Base-by-base conservation (phyloP, 495 filamentous ascomycete genomes). In the Hypomontagnella submonticulosa region DNA sequence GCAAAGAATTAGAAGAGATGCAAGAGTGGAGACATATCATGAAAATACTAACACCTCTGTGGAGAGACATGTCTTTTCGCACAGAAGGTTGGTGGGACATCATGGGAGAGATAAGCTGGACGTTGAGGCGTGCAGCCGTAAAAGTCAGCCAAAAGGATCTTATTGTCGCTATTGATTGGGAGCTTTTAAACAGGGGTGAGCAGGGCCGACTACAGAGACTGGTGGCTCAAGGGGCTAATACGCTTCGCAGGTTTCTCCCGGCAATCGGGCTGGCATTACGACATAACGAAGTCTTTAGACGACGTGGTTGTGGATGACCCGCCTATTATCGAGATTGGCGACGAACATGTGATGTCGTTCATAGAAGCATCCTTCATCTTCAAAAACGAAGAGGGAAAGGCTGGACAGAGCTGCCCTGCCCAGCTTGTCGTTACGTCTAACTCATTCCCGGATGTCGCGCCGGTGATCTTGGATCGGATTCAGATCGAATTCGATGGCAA, bases 151-250 rank as follows among this genome's bases (percentile, higher is more conserved):
- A 92, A 64, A 80, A 80, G 10, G 87, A 88, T 38, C 83, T 86
- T 11, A 76, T 93, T 8, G 71, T 97, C 23, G 83, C 85, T 34
- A 88, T 94, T n/a, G 88, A 92, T 52, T 94, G 93, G 87, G 94
- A 97, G 71, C 81, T 97, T 32, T 77, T 91, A 60, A 88, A 87
- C 66, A 80, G 76, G 59, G 78, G 90, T 93, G 73, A 74, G 89
- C 12, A 4, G 36, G 48, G 13, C 62, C n/a, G 41, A 9, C 20
- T 20, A 53, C 67, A 41, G 68, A 50, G 40, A n/a, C 37, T 40
- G 57, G 20, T 12, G 32, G 30, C 18, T 68, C 33, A 4, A 38
- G 8, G 34, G 32, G 15, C 55, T 68, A 38, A 70, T 40, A 32
- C 13, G 34, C 32, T 32, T 16, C 68, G 38, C 71, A 88, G 88